Evolutionary conservation across 2,329 filamentous ascomycete genomes (phyloP).

Genomic region (Talaromyces verruculosus): DNA sequence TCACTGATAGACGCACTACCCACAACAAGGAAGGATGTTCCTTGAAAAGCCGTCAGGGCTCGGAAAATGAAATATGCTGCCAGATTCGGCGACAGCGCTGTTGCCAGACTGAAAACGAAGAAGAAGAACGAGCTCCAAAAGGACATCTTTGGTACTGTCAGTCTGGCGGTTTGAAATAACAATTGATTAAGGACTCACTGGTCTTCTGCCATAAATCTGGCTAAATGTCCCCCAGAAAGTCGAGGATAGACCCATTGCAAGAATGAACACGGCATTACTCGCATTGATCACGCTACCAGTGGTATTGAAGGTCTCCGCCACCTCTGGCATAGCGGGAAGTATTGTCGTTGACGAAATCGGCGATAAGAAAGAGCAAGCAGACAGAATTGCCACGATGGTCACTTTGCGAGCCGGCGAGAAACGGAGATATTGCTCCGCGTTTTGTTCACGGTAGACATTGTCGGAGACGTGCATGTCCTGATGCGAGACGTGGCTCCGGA

Average conservation of each 20-base stretch:
- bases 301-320: slow-evolving; percentile 64
- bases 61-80: slow-evolving; percentile 72
- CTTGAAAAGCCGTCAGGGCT: slow-evolving; percentile 71
- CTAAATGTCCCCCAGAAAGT: slow-evolving; percentile 72
- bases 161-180: background rate
- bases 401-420: slow-evolving; percentile 63
- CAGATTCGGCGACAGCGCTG: slow-evolving; percentile 69
- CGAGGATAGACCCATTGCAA: slow-evolving; percentile 70
- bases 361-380: slow-evolving; percentile 73
- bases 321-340: slow-evolving; percentile 70
- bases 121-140: slow-evolving; percentile 64
- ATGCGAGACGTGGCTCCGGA: slow-evolving; percentile 36
- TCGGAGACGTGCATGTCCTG: slow-evolving; percentile 32
- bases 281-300: slow-evolving; percentile 69
- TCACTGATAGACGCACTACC: slow-evolving; percentile 69
- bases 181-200: slow-evolving; percentile 44
- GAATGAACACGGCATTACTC: slow-evolving; percentile 72
- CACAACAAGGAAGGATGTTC: slow-evolving; percentile 71
- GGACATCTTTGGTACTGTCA: slow-evolving; percentile 48
- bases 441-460: slow-evolving; percentile 41
- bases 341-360: slow-evolving; percentile 74
- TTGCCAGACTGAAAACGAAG: slow-evolving; percentile 68
- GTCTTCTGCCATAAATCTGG: slow-evolving; percentile 61
- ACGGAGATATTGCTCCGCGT: slow-evolving; percentile 62
- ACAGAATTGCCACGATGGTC: slow-evolving; percentile 66